A percentile compares a stretch with the other conserved stretches of the same genome.
Conservation (phyloP, 139 green algal genomes). For the Chlamydomonas asymmetrica region DNA sequence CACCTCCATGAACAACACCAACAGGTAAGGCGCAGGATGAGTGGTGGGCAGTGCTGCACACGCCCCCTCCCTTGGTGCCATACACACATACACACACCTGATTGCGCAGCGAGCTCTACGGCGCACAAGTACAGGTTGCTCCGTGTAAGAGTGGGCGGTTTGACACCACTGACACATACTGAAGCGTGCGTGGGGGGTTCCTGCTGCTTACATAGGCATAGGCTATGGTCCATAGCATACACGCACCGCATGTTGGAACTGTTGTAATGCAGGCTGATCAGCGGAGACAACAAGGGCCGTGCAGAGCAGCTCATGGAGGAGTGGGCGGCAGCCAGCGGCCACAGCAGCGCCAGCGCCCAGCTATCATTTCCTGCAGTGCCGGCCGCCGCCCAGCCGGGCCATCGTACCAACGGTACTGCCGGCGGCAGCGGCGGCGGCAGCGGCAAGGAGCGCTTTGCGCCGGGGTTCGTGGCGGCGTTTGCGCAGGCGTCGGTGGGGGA, state of each 20-base stretch:
- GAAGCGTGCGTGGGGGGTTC: too few relatives aligned
- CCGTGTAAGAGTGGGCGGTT: too few relatives aligned
- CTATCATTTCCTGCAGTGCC: neutral
- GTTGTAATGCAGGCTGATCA: conserved; percentile 55
- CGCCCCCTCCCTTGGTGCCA: conserved; percentile 14
- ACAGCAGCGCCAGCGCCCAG: neutral
- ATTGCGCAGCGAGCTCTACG: too few relatives aligned
- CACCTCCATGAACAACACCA: conserved; percentile 90
- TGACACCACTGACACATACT: too few relatives aligned
- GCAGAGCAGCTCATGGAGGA: conserved; percentile 74
- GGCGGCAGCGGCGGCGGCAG: neutral
- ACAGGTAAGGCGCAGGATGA: conserved; percentile 46
- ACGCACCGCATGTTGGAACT: conserved; percentile 4
- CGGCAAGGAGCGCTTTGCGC: neutral
- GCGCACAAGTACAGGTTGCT: too few relatives aligned
- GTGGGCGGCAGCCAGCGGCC: conserved; percentile 24
- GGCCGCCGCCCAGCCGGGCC: neutral
- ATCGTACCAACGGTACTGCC: conserved; percentile 17
- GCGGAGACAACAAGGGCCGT: conserved; percentile 85
- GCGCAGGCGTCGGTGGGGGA: conserved; percentile 81
- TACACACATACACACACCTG: too few relatives aligned
- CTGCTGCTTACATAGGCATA: too few relatives aligned
- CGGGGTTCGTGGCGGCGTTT: conserved; percentile 73
- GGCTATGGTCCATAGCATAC: neutral
- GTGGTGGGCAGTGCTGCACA: neutral